These are phyloP conservation scores for Trichophyton schoenleinii DNA, from an alignment of 2,329 filamentous ascomycete species.

Conservation along the genomic window DNA sequence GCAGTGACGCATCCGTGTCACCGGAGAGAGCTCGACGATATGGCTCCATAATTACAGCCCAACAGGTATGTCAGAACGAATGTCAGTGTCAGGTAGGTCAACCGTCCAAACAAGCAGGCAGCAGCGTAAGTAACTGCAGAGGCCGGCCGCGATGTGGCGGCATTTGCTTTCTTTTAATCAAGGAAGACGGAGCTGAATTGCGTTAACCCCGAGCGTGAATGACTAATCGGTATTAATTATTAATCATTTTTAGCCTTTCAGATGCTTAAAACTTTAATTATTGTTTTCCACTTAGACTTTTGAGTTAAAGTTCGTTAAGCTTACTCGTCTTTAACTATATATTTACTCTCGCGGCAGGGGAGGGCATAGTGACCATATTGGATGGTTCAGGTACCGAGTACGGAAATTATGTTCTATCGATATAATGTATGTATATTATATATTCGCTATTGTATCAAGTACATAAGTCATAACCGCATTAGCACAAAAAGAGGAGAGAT, in stretches of 20 bases:
- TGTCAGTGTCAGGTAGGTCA: neutral
- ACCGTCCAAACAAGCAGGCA: neutral
- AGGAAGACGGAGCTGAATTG: neutral
- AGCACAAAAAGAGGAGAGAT: neutral
- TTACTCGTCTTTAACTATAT: neutral
- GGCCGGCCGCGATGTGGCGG: neutral
- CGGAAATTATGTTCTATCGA: neutral
- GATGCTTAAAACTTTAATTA: neutral
- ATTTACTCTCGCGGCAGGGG: neutral
- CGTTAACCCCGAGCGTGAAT: neutral
- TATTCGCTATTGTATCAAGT: neutral
- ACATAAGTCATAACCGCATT: neutral
- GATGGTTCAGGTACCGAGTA: neutral
- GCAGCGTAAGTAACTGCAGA: neutral
- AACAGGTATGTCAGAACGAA: neutral
- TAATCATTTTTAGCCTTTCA: neutral
- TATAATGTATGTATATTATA: neutral
- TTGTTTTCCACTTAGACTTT: neutral
- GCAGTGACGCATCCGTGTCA: constrained; percentile 1
- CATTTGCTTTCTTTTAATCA: neutral
- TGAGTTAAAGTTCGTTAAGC: neutral
- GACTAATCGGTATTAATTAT: neutral
- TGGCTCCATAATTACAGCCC: neutral
- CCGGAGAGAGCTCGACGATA: neutral
- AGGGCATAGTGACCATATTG: too few species aligned